Evolutionary conservation across 1,284 basidiomycete genomes (phyloP).

Genomic region (Trametes polyzona): DNA sequence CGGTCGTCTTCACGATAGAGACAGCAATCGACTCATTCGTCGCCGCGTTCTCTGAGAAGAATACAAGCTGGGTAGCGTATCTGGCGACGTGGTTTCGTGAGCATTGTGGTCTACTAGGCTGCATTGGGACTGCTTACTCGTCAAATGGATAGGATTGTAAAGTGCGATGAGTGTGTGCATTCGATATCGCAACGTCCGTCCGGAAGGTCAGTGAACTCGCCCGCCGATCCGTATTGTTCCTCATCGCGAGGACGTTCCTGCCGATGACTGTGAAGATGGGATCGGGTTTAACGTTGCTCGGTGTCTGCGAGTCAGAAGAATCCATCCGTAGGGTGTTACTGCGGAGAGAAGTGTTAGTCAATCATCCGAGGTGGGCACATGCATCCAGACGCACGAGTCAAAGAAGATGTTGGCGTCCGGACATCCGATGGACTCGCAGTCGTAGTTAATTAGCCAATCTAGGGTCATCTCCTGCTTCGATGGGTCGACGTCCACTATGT

Average conservation of each 20-base stretch:
- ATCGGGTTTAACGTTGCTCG: conserved; percentile 22
- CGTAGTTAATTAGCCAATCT: conserved; percentile 24
- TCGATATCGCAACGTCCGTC: conserved; percentile 26
- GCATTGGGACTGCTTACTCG: conserved; percentile 28
- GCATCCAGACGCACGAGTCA: conserved; percentile 23
- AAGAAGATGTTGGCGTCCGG: conserved; percentile 28
- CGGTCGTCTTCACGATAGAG: conserved; percentile 8
- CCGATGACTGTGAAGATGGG: conserved; percentile 27
- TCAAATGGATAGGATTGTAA: conserved; percentile 30
- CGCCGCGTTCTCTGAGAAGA: conserved; percentile 12
- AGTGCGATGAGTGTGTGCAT: conserved; percentile 21
- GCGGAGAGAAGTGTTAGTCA: not conserved
- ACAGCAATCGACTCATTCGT: conserved; percentile 16
- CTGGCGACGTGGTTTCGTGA: too few relatives aligned
- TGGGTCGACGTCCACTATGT: conserved; percentile 24
- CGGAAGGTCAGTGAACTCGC: conserved; percentile 26
- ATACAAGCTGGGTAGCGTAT: not conserved
- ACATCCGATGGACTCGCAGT: conserved; percentile 15
- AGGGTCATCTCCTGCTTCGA: conserved; percentile 24
- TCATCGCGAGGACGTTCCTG: conserved; percentile 15
- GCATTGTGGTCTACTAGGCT: too few relatives aligned
- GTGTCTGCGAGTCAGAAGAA: not conserved
- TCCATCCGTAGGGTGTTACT: conserved; percentile 22
- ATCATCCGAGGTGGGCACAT: not conserved
- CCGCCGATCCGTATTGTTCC: conserved; percentile 19